phyloP scores from a whole-genome alignment of 164 flowering plant species.

The Santalum album region DNA sequence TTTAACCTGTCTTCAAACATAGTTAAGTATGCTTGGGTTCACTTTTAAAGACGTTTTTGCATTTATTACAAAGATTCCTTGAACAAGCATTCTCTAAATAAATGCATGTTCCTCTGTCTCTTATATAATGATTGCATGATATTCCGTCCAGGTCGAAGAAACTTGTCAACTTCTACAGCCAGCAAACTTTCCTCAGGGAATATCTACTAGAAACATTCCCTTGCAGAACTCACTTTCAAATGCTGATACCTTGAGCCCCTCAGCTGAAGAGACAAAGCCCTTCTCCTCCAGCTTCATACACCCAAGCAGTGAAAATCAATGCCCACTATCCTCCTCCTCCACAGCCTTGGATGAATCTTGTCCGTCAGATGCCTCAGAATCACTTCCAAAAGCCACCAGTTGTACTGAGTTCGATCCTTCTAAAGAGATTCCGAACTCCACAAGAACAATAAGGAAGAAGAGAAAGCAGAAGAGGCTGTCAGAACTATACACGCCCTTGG shows the following conservation, averaged over 20 bases:
- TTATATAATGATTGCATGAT: background rate
- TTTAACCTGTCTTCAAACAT: too few species aligned
- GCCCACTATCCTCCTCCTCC: slow-evolving; percentile 6
- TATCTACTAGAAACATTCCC: slow-evolving; percentile 1
- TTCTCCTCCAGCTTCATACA: slow-evolving; percentile 13
- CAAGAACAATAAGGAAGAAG: slow-evolving; percentile 9
- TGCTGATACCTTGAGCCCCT: slow-evolving; percentile 19
- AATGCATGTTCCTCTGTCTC: background rate
- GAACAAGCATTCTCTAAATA: background rate
- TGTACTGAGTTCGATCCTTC: background rate
- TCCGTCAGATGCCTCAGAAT: background rate
- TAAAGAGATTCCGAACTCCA: background rate
- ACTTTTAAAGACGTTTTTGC: too few species aligned
- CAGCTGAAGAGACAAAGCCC: slow-evolving; percentile 10
- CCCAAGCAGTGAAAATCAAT: slow-evolving; percentile 23
- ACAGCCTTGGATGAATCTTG: slow-evolving; percentile 8
- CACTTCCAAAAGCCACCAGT: background rate
- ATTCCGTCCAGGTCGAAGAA: background rate
- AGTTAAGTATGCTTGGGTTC: too few species aligned
- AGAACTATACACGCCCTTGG: slow-evolving; percentile 6
- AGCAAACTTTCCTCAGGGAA: background rate
- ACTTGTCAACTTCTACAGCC: slow-evolving; percentile 8
- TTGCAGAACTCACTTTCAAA: slow-evolving; percentile 3
- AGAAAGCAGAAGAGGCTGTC: slow-evolving; percentile 18
- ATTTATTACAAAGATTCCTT: too few species aligned